A percentile compares a stretch with the other conserved stretches of the same genome.
These are phyloP conservation scores for Rutstroemia sp. DNA, from an alignment of 2,329 filamentous ascomycete genomes.

Conservation along the genomic window DNA sequence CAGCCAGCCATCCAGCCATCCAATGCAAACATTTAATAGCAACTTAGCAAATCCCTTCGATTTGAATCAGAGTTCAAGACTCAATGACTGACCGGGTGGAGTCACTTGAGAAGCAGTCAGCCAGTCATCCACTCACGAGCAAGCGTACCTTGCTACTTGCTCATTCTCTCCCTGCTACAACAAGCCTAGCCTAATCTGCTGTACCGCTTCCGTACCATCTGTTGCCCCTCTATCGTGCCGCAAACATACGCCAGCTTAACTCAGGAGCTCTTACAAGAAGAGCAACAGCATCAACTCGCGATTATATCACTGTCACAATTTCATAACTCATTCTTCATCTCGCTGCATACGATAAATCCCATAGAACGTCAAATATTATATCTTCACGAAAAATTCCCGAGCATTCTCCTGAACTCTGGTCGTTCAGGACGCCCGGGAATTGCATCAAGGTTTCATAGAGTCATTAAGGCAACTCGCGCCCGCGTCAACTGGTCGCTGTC, in stretches of 20 bases:
- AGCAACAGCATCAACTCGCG: constrained; percentile 4
- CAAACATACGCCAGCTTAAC: neutral
- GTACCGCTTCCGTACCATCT: neutral
- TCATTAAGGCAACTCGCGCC: constrained; percentile 5
- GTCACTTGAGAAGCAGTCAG: too few species aligned
- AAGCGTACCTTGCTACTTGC: too few species aligned
- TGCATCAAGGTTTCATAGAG: constrained; percentile 2
- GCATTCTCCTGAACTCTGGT: constrained; percentile 21
- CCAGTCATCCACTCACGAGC: too few species aligned
- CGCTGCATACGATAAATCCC: neutral
- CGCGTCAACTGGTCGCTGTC: neutral
- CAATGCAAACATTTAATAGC: too few species aligned
- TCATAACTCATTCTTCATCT: neutral
- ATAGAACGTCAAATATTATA: neutral
- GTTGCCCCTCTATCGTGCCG: neutral
- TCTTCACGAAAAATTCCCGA: constrained; percentile 12
- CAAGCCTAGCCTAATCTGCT: neutral
- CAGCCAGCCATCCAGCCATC: too few species aligned
- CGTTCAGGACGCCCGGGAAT: constrained; percentile 21
- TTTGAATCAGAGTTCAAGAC: too few species aligned
- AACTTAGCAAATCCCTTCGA: too few species aligned
- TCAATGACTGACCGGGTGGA: too few species aligned
- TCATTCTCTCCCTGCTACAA: neutral
- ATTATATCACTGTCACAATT: neutral
- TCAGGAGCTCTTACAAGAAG: constrained; percentile 7